Evolutionary conservation across 1,284 basidiomycete species (phyloP).

Genomic region (Cerioporus squamosus): DNA sequence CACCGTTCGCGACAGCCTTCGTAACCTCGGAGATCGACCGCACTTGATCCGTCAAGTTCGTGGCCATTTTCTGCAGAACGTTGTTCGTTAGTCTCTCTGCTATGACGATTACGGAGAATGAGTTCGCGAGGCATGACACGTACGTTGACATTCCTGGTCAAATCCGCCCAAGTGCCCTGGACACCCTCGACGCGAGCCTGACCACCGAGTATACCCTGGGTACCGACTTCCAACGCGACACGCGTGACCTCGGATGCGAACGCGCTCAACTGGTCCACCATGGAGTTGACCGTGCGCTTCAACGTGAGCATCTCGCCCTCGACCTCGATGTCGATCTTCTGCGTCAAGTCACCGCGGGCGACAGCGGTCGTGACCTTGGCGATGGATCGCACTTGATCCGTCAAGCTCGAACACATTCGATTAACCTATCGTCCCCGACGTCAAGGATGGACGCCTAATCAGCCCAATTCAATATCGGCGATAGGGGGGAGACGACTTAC

Average conservation of each 20-base stretch:
- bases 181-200: conserved; percentile 93
- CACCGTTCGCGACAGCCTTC: conserved; percentile 94
- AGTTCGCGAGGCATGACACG: conserved; percentile 29
- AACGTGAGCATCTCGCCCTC: conserved; percentile 92
- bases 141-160: conserved; percentile 89
- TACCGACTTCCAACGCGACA: conserved; percentile 92
- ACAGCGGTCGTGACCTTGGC: conserved; percentile 93
- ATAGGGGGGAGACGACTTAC: conserved; percentile 49
- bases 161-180: conserved; percentile 93
- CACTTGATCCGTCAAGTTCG: conserved; percentile 95
- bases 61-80: conserved; percentile 75
- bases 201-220: conserved; percentile 91
- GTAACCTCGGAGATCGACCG: conserved; percentile 97
- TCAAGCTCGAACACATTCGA: conserved; percentile 91
- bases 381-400: conserved; percentile 93
- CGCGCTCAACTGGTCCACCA: conserved; percentile 89
- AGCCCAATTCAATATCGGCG: neutral
- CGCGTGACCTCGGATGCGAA: conserved; percentile 96
- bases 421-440: conserved; percentile 62
- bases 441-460: neutral
- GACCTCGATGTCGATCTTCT: conserved; percentile 89
- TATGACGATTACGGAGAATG: conserved; percentile 25
- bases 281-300: conserved; percentile 85
- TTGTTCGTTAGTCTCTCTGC: neutral
- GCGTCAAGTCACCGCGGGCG: conserved; percentile 86